Conservation (phyloP, 306 rosid genomes). For the Citrullus mucosospermus region DNA sequence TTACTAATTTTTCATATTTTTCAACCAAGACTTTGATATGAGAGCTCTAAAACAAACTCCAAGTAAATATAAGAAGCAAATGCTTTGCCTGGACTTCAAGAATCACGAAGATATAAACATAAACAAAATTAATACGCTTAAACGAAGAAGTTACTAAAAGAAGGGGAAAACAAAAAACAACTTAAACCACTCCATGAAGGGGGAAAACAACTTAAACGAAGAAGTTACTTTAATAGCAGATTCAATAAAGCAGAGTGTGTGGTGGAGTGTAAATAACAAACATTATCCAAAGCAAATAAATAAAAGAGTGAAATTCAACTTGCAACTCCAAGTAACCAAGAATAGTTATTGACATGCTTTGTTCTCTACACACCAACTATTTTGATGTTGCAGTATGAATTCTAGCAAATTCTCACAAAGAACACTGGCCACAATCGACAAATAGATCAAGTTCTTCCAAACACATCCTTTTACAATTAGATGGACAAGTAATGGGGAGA, state of each 20-base stretch:
- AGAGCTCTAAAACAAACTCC: not conserved
- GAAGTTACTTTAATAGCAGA: not conserved
- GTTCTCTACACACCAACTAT: not conserved
- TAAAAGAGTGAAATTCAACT: not conserved
- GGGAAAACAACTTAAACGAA: no score
- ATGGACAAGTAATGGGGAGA: not conserved
- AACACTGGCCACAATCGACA: not conserved
- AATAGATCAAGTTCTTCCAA: not conserved
- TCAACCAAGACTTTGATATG: not conserved
- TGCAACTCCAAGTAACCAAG: not conserved
- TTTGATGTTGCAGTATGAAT: not conserved
- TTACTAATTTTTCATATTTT: not conserved
- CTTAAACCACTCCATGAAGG: not conserved
- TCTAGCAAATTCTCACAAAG: not conserved
- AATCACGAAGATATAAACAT: not conserved
- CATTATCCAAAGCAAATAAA: not conserved
- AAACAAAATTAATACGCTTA: not conserved
- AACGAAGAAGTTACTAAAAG: not conserved
- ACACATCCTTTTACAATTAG: not conserved
- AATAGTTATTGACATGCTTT: not conserved
- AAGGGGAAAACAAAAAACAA: not conserved
- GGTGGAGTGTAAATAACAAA: not conserved
- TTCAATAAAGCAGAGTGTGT: not conserved
- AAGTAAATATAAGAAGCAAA: not conserved
- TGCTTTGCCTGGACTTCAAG: not conserved